Conservation (phyloP, 495 filamentous ascomycete genomes). For the Aspergillus baeticus region DNA sequence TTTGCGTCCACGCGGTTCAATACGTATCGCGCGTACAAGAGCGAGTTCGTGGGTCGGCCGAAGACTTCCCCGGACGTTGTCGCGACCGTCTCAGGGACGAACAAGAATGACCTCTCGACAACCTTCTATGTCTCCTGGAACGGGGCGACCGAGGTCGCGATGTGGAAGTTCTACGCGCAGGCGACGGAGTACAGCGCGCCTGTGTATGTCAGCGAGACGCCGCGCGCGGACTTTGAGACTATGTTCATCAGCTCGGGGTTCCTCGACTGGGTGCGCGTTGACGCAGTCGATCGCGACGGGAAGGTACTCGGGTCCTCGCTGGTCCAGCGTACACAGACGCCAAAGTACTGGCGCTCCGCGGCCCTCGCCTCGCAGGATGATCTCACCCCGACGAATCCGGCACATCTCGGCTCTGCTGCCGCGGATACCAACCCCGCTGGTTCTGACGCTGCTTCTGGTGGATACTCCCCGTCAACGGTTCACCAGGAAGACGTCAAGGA, state of each 20-base stretch:
- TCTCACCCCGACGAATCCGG: too few species aligned
- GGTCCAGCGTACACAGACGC: constrained; percentile 1
- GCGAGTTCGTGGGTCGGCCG: constrained; percentile 18
- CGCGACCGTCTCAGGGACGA: constrained; percentile 20
- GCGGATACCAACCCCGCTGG: too few species aligned
- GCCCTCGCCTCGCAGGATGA: background rate
- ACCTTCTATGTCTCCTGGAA: constrained; percentile 46
- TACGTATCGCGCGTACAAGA: constrained; percentile 21
- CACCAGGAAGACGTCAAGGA: too few species aligned
- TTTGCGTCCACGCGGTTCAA: constrained; percentile 9
- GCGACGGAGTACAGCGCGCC: constrained; percentile 24
- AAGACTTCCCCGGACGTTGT: constrained; percentile 16
- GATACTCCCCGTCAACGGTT: too few species aligned
- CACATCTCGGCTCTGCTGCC: too few species aligned
- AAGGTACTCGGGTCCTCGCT: constrained; percentile 11
- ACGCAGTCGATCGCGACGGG: constrained; percentile 25
- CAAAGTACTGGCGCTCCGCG: constrained; percentile 9
- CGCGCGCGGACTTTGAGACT: constrained; percentile 30
- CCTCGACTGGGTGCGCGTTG: constrained; percentile 51
- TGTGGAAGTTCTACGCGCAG: constrained; percentile 38
- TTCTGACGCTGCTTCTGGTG: too few species aligned
- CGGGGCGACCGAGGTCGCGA: constrained; percentile 41
- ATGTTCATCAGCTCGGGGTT: constrained; percentile 33
- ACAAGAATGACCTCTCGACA: constrained; percentile 29
- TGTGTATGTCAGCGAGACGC: constrained; percentile 24